phyloP scores from a whole-genome alignment of 2,329 filamentous ascomycete species.

The Exserohilum rostratum region DNA sequence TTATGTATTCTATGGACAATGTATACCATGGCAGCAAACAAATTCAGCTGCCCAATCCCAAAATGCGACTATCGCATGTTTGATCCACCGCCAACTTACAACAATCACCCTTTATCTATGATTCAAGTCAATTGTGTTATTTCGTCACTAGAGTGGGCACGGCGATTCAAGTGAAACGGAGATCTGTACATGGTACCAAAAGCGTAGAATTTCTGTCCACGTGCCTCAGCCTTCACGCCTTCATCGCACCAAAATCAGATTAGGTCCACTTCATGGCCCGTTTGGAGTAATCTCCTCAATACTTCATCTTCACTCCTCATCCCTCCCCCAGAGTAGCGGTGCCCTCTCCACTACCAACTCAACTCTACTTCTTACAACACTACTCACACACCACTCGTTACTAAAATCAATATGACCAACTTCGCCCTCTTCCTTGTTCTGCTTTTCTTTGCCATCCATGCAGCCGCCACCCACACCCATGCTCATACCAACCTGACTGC shows the following conservation, averaged over 20 bases:
- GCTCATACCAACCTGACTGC: neutral
- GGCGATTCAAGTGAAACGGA: too few relatives aligned
- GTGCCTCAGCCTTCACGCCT: neutral
- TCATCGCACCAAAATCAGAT: neutral
- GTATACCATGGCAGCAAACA: neutral
- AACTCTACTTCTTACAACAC: neutral
- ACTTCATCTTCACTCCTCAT: neutral
- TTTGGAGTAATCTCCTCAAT: neutral
- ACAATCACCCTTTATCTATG: too few relatives aligned
- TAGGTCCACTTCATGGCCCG: neutral
- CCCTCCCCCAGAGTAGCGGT: too few relatives aligned
- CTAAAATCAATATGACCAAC: neutral
- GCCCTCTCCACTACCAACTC: too few relatives aligned
- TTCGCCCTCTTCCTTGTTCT: neutral
- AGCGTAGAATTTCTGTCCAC: too few relatives aligned
- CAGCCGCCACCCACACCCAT: neutral
- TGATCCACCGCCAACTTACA: neutral
- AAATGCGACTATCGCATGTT: too few relatives aligned
- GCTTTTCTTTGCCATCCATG: neutral
- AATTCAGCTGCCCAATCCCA: too few relatives aligned
- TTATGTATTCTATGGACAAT: neutral
- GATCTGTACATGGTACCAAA: too few relatives aligned
- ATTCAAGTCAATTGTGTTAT: too few relatives aligned
- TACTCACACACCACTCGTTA: neutral
- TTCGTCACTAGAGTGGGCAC: too few relatives aligned